Base-by-base conservation (phyloP, 2,329 filamentous ascomycete species). In the Penicillium olsonii region DNA sequence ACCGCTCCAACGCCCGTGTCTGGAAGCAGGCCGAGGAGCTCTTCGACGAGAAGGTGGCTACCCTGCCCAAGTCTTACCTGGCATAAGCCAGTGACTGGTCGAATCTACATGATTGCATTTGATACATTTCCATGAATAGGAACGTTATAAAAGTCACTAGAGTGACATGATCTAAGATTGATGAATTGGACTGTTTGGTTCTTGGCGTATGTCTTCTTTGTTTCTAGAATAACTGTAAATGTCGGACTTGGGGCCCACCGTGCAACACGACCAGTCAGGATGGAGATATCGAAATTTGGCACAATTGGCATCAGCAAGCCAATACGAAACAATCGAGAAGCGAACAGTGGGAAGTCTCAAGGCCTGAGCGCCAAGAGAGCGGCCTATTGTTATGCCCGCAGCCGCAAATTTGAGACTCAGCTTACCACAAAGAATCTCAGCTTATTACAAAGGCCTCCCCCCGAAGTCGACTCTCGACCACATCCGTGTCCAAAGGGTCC, bases 11-110 rank as follows among this genome's bases (percentile, higher is more conserved):
- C 17, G 79, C 85, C 11, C 68, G 69, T 6, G 92, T 96, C n/a
- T 96, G 92, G 92, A 78, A 82, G 45, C 83, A 88, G 51, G 92
- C 92, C 0, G 85, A 95, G 76, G 86, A 89, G 74, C 77, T 95
- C 47, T 96, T 92, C 76, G 75, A 88, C 54, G 84, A 92, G 56
- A 94, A 94, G 82, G 87, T 92, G 39, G 79, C 81, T 34, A 85
- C 81, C 11, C 72, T 92, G 57, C 87, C 87, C 2, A 73, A 58
- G 52, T 59, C 57, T 8, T 35, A 64, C 44, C 56, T 57, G 37
- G 41, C 45, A 42, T 62, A 55, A 51, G 31, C 27, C 5, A 22
- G 17, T 29, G 20, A 19, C 11, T n/a, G 19, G 47, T 54, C 27
- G 38, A 52, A 45, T 44, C 43, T 29, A 47, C 42, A 53, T 51